Conservation (phyloP, 768 basidiomycete species). For the Suillus paluster region DNA sequence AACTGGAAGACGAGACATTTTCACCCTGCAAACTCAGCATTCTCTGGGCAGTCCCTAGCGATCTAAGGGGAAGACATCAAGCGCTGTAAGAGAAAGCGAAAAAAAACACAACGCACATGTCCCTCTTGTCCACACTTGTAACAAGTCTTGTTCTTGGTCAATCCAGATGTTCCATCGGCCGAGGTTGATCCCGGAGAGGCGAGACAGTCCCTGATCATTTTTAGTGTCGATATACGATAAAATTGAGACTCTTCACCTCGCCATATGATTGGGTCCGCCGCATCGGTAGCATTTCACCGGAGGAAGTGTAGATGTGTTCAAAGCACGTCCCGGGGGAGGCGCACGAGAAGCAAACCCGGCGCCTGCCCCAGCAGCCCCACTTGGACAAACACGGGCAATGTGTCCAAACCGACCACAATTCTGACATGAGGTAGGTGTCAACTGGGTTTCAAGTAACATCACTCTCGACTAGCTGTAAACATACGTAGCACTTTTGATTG, state of each 20-base stretch:
- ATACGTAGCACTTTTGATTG: conserved; percentile 84
- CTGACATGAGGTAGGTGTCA: conserved; percentile 38
- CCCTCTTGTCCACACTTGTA: conserved; percentile 90
- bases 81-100: background rate
- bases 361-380: conserved; percentile 42
- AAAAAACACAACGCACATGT: conserved; percentile 59
- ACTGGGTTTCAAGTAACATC: conserved; percentile 8
- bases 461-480: conserved; percentile 28
- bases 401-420: conserved; percentile 85
- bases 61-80: conserved; percentile 44
- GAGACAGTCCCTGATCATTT: conserved; percentile 70
- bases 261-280: conserved; percentile 88
- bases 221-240: conserved; percentile 7
- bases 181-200: conserved; percentile 65
- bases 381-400: conserved; percentile 77
- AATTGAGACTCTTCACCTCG: conserved; percentile 50
- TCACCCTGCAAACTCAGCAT: conserved; percentile 54
- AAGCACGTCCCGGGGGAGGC: conserved; percentile 72
- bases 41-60: conserved; percentile 68
- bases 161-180: conserved; percentile 49
- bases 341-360: conserved; percentile 65
- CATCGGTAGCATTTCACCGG: conserved; percentile 91
- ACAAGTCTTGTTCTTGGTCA: conserved; percentile 77
- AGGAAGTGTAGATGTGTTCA: conserved; percentile 78
- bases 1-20: conserved; percentile 9